Conservation (phyloP, 179 eudicot genomes). For the Pouteria campechiana region DNA sequence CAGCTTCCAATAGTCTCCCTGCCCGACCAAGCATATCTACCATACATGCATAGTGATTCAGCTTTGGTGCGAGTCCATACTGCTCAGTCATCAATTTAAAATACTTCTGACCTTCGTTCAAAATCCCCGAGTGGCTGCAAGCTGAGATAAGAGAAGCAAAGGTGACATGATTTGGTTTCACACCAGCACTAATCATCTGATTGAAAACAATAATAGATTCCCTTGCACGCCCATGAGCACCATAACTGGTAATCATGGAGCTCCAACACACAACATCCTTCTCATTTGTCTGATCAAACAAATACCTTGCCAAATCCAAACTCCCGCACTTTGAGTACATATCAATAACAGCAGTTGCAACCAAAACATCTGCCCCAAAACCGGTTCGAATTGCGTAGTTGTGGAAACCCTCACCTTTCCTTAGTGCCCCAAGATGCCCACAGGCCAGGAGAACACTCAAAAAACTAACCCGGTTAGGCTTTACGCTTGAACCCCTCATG, state of each 20-base stretch:
- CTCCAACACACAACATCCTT: constrained; percentile 17
- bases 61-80: constrained; percentile 1
- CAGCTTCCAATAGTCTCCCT: constrained; percentile 8
- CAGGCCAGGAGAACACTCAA: constrained; percentile 10
- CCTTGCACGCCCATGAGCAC: constrained; percentile 11
- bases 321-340: constrained; percentile 12
- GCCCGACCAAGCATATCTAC: constrained; percentile 12
- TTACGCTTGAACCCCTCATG: constrained; percentile 4
- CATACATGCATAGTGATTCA: constrained; percentile 7
- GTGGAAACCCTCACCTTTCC: constrained; percentile 7
- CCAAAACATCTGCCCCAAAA: constrained; percentile 4
- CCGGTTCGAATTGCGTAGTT: constrained; percentile 3
- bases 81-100: constrained; percentile 3
- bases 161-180: constrained; percentile 6
- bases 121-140: constrained; percentile 9
- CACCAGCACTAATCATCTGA: constrained; percentile 1
- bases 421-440: constrained; percentile 5
- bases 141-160: constrained; percentile 8
- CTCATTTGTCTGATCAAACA: constrained; percentile 3
- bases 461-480: constrained; percentile 4
- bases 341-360: constrained; percentile 6
- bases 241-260: constrained; percentile 13
- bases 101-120: constrained; percentile 6
- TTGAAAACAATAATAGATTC: constrained; percentile 7
- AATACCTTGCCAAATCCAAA: constrained; percentile 4